Conservation (phyloP, 768 basidiomycete species). For the Suillus spraguei region DNA sequence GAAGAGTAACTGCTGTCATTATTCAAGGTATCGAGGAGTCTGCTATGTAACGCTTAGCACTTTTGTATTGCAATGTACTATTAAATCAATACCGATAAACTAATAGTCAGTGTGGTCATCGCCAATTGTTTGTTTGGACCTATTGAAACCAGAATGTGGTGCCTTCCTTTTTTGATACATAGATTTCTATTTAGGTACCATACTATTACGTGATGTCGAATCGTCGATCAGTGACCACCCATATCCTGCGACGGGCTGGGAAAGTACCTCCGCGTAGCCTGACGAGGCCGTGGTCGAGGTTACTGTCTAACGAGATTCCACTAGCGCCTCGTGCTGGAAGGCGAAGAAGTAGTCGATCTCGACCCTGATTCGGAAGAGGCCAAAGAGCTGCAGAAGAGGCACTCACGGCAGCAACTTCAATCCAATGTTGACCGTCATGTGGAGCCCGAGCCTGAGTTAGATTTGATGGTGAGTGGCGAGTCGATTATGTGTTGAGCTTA, state of each 20-base stretch:
- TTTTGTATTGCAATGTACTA: not conserved
- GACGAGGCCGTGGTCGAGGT: slow-evolving; percentile 59
- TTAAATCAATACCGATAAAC: not conserved
- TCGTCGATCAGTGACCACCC: not conserved
- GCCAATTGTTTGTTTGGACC: not conserved
- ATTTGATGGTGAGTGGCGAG: slow-evolving; percentile 57
- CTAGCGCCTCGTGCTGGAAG: slow-evolving; percentile 62
- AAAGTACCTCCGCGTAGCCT: slow-evolving; percentile 66
- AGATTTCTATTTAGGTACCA: not conserved
- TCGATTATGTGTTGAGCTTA: not conserved
- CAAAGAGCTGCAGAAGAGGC: slow-evolving; percentile 52
- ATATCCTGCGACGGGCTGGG: slow-evolving; percentile 65
- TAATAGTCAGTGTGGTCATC: not conserved
- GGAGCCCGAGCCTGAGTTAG: slow-evolving; percentile 69
- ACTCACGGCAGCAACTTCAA: slow-evolving; percentile 57
- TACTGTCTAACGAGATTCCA: slow-evolving; percentile 70
- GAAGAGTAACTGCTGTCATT: not conserved
- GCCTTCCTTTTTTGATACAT: slow-evolving; percentile 7
- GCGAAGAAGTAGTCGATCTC: slow-evolving; percentile 44
- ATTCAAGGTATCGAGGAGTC: not conserved
- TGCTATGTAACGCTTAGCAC: not conserved
- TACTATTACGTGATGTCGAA: not conserved
- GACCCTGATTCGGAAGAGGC: slow-evolving; percentile 47
- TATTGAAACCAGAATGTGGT: slow-evolving; percentile 1
- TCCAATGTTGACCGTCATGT: slow-evolving; percentile 76